These are phyloP conservation scores for Cucurbitaria berberidis DNA, from an alignment of 2,329 filamentous ascomycete species.

Conservation along the genomic window DNA sequence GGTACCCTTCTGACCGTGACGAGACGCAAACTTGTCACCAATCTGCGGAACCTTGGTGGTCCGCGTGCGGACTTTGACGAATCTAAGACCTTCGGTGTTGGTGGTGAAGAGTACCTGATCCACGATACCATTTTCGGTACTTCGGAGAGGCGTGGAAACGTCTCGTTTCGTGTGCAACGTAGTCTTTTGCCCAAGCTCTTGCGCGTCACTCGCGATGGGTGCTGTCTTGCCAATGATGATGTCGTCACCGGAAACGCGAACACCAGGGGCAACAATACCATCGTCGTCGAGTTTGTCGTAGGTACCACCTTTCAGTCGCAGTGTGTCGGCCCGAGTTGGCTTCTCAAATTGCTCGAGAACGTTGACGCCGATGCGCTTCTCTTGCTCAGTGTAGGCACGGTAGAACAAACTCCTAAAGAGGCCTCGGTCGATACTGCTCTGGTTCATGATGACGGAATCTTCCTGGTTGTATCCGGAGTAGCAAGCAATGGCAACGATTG, in stretches of 20 bases:
- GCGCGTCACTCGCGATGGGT: slow-evolving; percentile 88
- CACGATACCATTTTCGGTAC: slow-evolving; percentile 95
- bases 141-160: slow-evolving; percentile 91
- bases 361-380: slow-evolving; percentile 94
- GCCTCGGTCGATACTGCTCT: slow-evolving; percentile 97
- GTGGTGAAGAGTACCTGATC: slow-evolving; percentile 94
- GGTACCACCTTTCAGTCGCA: slow-evolving; percentile 91
- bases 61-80: slow-evolving; percentile 95
- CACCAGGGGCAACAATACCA: slow-evolving; percentile 90
- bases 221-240: slow-evolving; percentile 99
- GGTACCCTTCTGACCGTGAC: slow-evolving; percentile 98
- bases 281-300: slow-evolving; percentile 98
- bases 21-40: slow-evolving; percentile 98
- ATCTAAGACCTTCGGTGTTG: slow-evolving; percentile 90
- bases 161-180: slow-evolving; percentile 92
- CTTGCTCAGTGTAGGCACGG: slow-evolving; percentile 94
- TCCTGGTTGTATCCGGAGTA: slow-evolving; percentile 99
- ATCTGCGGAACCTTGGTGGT: slow-evolving; percentile 99
- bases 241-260: slow-evolving; percentile 94
- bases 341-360: slow-evolving; percentile 96
- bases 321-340: slow-evolving; percentile 83
- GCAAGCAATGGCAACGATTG: slow-evolving; percentile 95
- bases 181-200: slow-evolving; percentile 91
- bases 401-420: slow-evolving; percentile 98
- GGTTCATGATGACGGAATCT: slow-evolving; percentile 99